Percentiles rank a stretch among this genome's conserved stretches.
Conservation (phyloP, 2,329 filamentous ascomycete species). For the Karstenula rhodostoma region DNA sequence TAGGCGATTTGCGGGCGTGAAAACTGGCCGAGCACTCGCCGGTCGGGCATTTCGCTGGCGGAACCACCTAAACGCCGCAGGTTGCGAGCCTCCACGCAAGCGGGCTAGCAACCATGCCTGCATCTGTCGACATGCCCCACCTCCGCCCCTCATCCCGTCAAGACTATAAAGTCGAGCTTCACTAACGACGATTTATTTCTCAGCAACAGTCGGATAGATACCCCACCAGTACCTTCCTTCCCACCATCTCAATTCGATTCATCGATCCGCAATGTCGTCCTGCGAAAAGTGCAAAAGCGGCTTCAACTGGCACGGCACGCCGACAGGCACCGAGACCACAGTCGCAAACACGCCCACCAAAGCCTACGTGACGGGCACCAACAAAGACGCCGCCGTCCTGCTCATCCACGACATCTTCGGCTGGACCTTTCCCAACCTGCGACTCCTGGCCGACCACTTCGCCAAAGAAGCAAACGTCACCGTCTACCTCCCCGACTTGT, state of each 20-base stretch:
- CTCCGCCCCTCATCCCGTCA: background rate
- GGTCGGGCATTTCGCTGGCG: background rate
- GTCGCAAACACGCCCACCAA: slow-evolving; percentile 44
- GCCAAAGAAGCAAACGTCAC: slow-evolving; percentile 56
- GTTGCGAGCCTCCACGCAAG: background rate
- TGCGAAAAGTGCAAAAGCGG: slow-evolving; percentile 49
- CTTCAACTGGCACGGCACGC: slow-evolving; percentile 50
- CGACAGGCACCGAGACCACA: slow-evolving; percentile 48
- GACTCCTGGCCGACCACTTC: slow-evolving; percentile 58
- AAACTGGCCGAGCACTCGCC: background rate
- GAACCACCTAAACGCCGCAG: background rate
- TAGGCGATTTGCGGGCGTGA: background rate
- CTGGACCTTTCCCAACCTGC: slow-evolving; percentile 57
- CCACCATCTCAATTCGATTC: background rate
- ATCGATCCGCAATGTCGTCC: slow-evolving; percentile 30
- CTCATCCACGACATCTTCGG: slow-evolving; percentile 57
- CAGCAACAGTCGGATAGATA: background rate
- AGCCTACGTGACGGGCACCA: slow-evolving; percentile 55
- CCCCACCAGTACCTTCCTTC: background rate
- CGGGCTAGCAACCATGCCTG: background rate
- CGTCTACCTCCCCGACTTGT: slow-evolving; percentile 57
- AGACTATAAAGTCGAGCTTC: background rate
- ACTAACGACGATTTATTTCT: background rate
- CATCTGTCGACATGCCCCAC: background rate
- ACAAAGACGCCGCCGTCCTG: slow-evolving; percentile 57